These are phyloP conservation scores for Adansonia digitata DNA, from an alignment of 345 rosid genomes.

Conservation along the genomic window DNA sequence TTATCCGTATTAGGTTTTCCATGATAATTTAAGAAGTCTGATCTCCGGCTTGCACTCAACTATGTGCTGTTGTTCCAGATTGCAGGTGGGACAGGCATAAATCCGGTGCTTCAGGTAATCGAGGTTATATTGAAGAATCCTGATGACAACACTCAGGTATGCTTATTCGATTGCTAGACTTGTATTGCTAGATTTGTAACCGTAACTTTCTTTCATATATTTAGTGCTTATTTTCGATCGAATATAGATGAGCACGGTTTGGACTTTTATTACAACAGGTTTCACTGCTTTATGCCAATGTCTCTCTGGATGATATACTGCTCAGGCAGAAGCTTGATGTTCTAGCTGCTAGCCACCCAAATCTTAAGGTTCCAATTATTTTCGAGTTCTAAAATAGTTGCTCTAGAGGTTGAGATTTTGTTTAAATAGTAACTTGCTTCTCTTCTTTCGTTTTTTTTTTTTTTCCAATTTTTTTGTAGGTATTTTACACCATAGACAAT, in stretches of 20 bases:
- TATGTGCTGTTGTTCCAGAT: slow-evolving; percentile 40
- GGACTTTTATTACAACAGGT: slow-evolving; percentile 36
- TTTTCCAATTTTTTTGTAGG: slow-evolving; percentile 24
- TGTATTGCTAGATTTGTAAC: not conserved
- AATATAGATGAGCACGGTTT: not conserved
- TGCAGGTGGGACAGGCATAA: slow-evolving; percentile 95
- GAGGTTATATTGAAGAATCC: slow-evolving; percentile 88
- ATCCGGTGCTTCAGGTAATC: slow-evolving; percentile 94
- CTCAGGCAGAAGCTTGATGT: slow-evolving; percentile 83
- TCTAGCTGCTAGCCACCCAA: slow-evolving; percentile 79
- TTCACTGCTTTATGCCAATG: slow-evolving; percentile 78
- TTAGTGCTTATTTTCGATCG: not conserved
- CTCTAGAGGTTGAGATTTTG: not conserved
- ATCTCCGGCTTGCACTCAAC: not conserved
- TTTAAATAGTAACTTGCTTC: not conserved
- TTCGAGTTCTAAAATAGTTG: not conserved
- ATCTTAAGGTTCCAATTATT: slow-evolving; percentile 56
- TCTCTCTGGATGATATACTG: slow-evolving; percentile 93
- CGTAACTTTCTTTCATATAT: not conserved
- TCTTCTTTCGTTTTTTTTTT: not conserved
- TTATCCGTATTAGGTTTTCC: not conserved
- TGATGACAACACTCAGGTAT: slow-evolving; percentile 85
- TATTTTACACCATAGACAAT: slow-evolving; percentile 82
- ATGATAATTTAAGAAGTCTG: not conserved
- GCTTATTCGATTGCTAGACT: not conserved